Conservation (phyloP, 768 basidiomycete species). For the Pisolithus marmoratus region DNA sequence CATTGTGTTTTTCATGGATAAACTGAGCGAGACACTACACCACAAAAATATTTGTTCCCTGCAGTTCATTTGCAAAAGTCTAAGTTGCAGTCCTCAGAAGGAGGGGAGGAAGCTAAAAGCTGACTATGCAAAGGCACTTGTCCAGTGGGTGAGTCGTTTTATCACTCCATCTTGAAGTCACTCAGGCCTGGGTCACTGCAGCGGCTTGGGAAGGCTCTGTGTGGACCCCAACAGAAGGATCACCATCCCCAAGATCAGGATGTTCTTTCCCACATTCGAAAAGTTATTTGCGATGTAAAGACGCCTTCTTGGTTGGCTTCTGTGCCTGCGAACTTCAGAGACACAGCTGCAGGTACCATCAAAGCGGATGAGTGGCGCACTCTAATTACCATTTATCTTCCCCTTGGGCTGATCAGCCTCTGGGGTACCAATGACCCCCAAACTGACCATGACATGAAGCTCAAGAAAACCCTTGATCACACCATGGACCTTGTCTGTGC, state of each 20-base stretch:
- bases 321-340: conserved; percentile 14
- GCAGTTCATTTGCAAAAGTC: neutral
- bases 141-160: neutral
- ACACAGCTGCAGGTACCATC: conserved; percentile 5
- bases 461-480: conserved; percentile 14
- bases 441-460: neutral
- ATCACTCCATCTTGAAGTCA: neutral
- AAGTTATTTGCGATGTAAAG: conserved; percentile 1
- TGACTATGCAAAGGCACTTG: neutral
- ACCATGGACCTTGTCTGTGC: conserved; percentile 25
- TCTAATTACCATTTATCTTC: conserved; percentile 8
- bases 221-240: neutral
- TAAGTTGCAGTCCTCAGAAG: neutral
- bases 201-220: neutral
- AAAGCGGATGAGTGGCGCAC: conserved; percentile 21
- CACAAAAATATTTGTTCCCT: neutral
- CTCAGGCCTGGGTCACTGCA: neutral
- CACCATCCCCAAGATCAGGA: neutral
- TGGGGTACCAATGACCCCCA: conserved; percentile 5
- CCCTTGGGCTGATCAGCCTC: conserved; percentile 12
- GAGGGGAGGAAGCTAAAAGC: neutral
- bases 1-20: no score
- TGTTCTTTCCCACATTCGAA: neutral
- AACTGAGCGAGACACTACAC: no score
- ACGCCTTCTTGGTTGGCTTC: conserved; percentile 13